Base-by-base conservation (phyloP, 2,329 filamentous ascomycete species). In the Seiridium unicorne region DNA sequence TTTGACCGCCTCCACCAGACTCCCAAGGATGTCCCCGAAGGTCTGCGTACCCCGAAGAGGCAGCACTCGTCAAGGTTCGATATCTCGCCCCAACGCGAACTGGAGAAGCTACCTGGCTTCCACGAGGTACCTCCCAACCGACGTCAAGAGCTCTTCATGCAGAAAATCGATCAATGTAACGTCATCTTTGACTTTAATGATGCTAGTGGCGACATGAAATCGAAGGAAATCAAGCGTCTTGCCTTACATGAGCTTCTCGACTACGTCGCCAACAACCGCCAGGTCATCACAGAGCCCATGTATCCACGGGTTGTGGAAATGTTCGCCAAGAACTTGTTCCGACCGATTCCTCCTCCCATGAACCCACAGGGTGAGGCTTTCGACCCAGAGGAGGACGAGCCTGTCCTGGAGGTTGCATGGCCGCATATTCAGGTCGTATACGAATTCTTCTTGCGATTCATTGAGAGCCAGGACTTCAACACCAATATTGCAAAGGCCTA, bases 171-270 rank as follows among this genome's bases (percentile, higher is more conserved):
- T 71, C 95, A 99, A 76, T 99, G 95, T 82, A 99, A 99, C 74
- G 96, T 99, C 80, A 99, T 99, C 70, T 99, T 99, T 73, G 95
- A 99, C 79, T 99, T 99, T 80, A 99, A 98, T 74, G 95, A 99
- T 76, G 92, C 94, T 54, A 96, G 92, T 66, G 93, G 90, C 67
- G 95, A 99, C 74, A 98, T 99, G 93, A 99, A 99, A 77, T 97
- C 94, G 53, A 99, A 99, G 81, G 95, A 99, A 78, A 98, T 99
- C 83, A 99, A 99, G 82, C 87, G 95, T 71, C 81, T 99, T 67
- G 95, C 95, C 47, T 84, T 99, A 49, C 95, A 99, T 74, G 95
- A 99, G 75, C 83, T 99, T 63, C 85, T 99, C 65, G 95, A 99
- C 76, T 99, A 99, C 73, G 95, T 99, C 60, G 94, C 95, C 69